Conservation (phyloP, 75 land plant genomes). For the Pseudotsuga menziesii region DNA sequence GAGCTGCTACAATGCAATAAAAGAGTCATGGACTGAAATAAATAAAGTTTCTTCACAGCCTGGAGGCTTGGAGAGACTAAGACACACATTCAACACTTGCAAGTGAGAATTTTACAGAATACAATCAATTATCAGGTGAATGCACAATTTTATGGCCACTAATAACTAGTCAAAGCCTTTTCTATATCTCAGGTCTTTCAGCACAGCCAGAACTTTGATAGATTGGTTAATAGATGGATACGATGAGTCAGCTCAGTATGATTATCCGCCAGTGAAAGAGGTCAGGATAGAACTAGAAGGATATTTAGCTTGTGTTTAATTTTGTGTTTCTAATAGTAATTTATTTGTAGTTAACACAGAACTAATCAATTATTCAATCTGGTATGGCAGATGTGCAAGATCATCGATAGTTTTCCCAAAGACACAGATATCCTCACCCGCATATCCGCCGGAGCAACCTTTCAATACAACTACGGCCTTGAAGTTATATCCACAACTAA, state of each 20-base stretch:
- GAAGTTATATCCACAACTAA: background rate
- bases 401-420: slow-evolving; percentile 31
- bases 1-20: slow-evolving; percentile 48
- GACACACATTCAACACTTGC: slow-evolving; percentile 43
- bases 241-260: slow-evolving; percentile 13
- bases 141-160: background rate
- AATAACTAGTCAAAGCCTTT: background rate
- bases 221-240: background rate
- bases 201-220: background rate
- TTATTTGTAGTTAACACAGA: too few relatives aligned
- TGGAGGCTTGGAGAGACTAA: slow-evolving; percentile 36
- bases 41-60: slow-evolving; percentile 25
- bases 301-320: too few relatives aligned
- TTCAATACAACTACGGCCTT: slow-evolving; percentile 14
- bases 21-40: slow-evolving; percentile 49
- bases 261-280: background rate
- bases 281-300: background rate
- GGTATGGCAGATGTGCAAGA: slow-evolving; percentile 25
- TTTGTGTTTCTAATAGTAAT: background rate
- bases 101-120: slow-evolving; percentile 19
- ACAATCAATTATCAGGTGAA: background rate
- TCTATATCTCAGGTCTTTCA: background rate
- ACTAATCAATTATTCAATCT: background rate
- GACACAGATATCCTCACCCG: slow-evolving; percentile 29
- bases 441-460: slow-evolving; percentile 31